Percentiles rank a stretch among this genome's conserved stretches.
Evolutionary conservation across 1,284 basidiomycete species (phyloP).

Genomic region (Ustilago xerochloae): DNA sequence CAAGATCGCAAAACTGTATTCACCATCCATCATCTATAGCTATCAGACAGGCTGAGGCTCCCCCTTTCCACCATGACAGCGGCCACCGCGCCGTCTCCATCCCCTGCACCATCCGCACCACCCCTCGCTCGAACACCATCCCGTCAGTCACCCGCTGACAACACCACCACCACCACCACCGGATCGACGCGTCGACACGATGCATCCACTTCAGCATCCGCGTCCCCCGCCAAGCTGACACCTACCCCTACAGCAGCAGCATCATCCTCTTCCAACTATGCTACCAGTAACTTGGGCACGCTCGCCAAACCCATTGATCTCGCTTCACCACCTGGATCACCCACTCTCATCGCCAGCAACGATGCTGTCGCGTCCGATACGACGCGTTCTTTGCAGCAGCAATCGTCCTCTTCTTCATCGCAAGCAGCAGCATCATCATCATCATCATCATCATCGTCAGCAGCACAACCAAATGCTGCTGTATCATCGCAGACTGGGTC

Average conservation of each 20-base stretch:
- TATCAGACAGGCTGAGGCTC: constrained; percentile 1
- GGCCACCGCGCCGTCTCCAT: constrained; percentile 48
- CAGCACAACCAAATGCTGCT: neutral
- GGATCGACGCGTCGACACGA: constrained; percentile 45
- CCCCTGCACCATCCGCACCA: constrained; percentile 43
- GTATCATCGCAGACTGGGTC: neutral
- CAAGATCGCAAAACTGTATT: constrained; percentile 26
- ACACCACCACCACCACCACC: constrained; percentile 13
- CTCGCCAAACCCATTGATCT: constrained; percentile 43
- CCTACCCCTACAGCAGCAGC: neutral
- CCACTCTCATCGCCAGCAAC: constrained; percentile 7
- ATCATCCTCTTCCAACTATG: neutral
- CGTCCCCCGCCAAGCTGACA: constrained; percentile 31
- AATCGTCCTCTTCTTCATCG: constrained; percentile 8
- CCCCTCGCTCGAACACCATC: constrained; percentile 29
- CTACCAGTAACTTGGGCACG: constrained; percentile 22
- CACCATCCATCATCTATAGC: constrained; percentile 19
- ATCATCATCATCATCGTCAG: neutral
- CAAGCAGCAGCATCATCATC: neutral
- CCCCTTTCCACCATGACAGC: constrained; percentile 35
- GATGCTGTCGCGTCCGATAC: constrained; percentile 24
- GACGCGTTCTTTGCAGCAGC: constrained; percentile 24
- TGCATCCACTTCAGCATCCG: constrained; percentile 33
- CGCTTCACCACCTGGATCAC: constrained; percentile 42
- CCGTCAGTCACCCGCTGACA: constrained; percentile 19